Conservation (phyloP, 805 yeast species). For the Lachancea thermotolerans region DNA sequence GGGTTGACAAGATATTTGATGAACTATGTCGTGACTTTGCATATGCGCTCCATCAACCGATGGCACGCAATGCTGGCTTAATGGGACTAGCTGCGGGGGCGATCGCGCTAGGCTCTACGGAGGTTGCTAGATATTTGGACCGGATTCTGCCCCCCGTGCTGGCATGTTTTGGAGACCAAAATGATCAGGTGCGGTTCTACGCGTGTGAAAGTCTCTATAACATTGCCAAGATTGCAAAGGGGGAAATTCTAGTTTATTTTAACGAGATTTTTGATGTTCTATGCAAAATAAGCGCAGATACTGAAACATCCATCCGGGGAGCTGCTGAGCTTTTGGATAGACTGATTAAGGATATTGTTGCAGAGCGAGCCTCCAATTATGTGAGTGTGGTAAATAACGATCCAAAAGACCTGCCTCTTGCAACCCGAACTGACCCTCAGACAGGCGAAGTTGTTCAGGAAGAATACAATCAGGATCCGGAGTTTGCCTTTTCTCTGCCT, state of each 20-base stretch:
- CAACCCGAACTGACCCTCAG: constrained; percentile 41
- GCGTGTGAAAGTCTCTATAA: constrained; percentile 95
- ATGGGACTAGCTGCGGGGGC: constrained; percentile 95
- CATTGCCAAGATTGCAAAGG: constrained; percentile 93
- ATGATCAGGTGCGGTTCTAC: constrained; percentile 92
- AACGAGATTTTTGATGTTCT: constrained; percentile 92
- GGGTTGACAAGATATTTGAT: constrained; percentile 49
- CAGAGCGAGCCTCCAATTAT: constrained; percentile 87
- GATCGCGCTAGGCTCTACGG: constrained; percentile 79
- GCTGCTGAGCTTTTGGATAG: constrained; percentile 93
- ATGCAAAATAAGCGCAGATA: constrained; percentile 82
- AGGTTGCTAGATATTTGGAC: constrained; percentile 76
- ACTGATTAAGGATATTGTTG: constrained; percentile 85
- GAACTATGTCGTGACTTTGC: constrained; percentile 75
- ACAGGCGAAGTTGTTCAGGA: constrained; percentile 56
- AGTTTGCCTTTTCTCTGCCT: constrained; percentile 67
- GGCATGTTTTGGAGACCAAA: constrained; percentile 94
- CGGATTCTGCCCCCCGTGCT: constrained; percentile 87
- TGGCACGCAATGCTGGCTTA: constrained; percentile 90
- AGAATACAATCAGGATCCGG: constrained; percentile 49
- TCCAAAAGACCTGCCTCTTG: constrained; percentile 37
- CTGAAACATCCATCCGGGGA: constrained; percentile 85
- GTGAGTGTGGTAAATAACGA: constrained; percentile 59
- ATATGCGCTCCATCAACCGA: constrained; percentile 75
- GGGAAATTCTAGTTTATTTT: constrained; percentile 84